A percentile compares a stretch with the other conserved stretches of the same genome.
Conservation (phyloP, 1,139 yeast genomes). For the Magnusiomyces starmeri region DNA sequence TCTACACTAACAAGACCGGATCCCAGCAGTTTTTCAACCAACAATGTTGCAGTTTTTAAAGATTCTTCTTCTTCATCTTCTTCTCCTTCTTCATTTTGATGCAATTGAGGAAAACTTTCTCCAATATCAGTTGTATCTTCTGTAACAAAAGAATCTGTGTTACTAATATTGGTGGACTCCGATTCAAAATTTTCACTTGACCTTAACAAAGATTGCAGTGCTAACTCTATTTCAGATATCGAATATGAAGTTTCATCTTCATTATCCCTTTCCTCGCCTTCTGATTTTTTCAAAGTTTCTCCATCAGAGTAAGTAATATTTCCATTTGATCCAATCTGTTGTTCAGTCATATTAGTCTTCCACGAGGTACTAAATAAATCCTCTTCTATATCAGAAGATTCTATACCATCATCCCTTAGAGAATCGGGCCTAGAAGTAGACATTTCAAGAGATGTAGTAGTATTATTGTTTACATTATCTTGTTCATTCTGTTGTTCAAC, state of each 20-base stretch:
- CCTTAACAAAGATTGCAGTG: not conserved
- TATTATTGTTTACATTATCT: not conserved
- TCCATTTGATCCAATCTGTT: too few relatives aligned
- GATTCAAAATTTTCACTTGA: too few relatives aligned
- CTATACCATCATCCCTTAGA: not conserved
- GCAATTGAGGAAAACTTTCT: not conserved
- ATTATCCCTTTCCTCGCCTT: too few relatives aligned
- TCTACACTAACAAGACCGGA: conserved; percentile 11
- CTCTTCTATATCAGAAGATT: not conserved
- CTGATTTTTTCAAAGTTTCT: too few relatives aligned
- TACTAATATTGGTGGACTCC: too few relatives aligned
- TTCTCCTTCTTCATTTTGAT: not conserved
- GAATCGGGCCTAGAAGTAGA: too few relatives aligned
- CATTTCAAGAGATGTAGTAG: too few relatives aligned
- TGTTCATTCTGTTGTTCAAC: not conserved
- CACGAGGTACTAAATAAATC: not conserved
- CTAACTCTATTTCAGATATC: conserved; percentile 3
- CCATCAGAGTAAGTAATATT: too few relatives aligned
- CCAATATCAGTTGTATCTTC: not conserved
- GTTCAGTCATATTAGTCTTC: not conserved
- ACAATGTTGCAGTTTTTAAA: conserved; percentile 9
- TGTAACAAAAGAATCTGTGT: not conserved
- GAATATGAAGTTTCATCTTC: not conserved
- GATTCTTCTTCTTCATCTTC: conserved; percentile 9
- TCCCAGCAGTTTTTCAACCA: conserved; percentile 11